Evolutionary conservation across 1,139 yeast genomes (phyloP).

Genomic region (Blastobotrys indianensis): DNA sequence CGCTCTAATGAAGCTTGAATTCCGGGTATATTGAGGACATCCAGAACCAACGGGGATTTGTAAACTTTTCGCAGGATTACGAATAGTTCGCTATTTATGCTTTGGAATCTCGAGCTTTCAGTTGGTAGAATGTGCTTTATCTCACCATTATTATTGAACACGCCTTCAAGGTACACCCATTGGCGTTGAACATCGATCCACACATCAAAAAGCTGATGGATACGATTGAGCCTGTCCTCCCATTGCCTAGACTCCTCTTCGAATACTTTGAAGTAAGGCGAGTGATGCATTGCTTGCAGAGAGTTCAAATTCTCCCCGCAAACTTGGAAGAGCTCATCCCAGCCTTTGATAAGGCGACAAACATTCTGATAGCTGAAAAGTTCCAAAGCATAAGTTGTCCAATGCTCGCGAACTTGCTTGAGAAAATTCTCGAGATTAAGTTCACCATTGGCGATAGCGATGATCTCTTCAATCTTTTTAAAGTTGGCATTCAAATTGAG

Average conservation of each 20-base stretch:
- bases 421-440: conserved; percentile 56
- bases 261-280: conserved; percentile 57
- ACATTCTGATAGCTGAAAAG: conserved; percentile 50
- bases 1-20: conserved; percentile 46
- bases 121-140: conserved; percentile 59
- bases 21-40: conserved; percentile 50
- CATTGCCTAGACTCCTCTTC: conserved; percentile 53
- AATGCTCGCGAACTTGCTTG: conserved; percentile 37
- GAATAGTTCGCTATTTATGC: conserved; percentile 57
- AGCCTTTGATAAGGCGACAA: conserved; percentile 56
- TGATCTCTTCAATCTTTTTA: conserved; percentile 41
- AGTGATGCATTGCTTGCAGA: conserved; percentile 64
- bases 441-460: conserved; percentile 71
- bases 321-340: conserved; percentile 59
- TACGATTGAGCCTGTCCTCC: conserved; percentile 49
- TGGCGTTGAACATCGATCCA: conserved; percentile 89
- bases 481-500: conserved; percentile 48
- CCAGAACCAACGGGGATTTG: conserved; percentile 50
- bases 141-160: conserved; percentile 56
- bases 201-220: conserved; percentile 51
- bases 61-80: conserved; percentile 47
- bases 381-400: conserved; percentile 45
- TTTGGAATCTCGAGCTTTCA: conserved; percentile 64
- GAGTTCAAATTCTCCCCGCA: conserved; percentile 58
- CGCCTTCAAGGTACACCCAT: conserved; percentile 82